A percentile compares a stretch with the other conserved stretches of the same genome.
phyloP scores from a whole-genome alignment of 2,329 filamentous ascomycete genomes.

The Myriosclerotinia curreyana region DNA sequence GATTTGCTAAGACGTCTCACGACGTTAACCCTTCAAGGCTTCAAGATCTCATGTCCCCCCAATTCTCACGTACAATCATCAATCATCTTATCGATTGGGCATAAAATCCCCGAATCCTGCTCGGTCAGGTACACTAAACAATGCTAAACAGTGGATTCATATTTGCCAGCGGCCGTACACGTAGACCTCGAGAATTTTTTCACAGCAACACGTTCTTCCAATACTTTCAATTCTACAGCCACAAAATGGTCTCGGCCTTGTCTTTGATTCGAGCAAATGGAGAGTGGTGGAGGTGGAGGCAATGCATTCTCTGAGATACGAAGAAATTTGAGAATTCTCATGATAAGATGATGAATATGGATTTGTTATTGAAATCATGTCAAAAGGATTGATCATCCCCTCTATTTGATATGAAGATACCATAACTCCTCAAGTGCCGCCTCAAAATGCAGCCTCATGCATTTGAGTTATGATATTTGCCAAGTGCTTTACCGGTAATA shows the following conservation, averaged over 20 bases:
- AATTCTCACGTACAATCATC: neutral
- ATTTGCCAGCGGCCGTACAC: constrained; percentile 18
- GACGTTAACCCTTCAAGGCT: too few relatives aligned
- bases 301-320: neutral
- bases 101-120: constrained; percentile 11
- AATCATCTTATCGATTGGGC: constrained; percentile 15
- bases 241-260: neutral
- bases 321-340: neutral
- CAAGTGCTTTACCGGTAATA: neutral
- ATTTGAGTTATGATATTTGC: constrained; percentile 1
- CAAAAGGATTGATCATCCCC: neutral
- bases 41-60: neutral
- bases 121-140: neutral
- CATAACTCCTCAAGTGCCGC: neutral
- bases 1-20: too few relatives aligned
- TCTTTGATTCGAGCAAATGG: neutral
- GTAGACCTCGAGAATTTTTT: constrained; percentile 12
- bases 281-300: constrained; percentile 8
- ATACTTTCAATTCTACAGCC: constrained; percentile 3
- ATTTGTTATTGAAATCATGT: constrained; percentile 9
- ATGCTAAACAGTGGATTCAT: neutral
- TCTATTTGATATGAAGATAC: neutral
- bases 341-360: neutral
- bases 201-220: constrained; percentile 10
- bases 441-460: constrained; percentile 1